A percentile compares a stretch with the other conserved stretches of the same genome.
Conservation (phyloP, 2,329 filamentous ascomycete genomes). For the Penicillium concentricum region DNA sequence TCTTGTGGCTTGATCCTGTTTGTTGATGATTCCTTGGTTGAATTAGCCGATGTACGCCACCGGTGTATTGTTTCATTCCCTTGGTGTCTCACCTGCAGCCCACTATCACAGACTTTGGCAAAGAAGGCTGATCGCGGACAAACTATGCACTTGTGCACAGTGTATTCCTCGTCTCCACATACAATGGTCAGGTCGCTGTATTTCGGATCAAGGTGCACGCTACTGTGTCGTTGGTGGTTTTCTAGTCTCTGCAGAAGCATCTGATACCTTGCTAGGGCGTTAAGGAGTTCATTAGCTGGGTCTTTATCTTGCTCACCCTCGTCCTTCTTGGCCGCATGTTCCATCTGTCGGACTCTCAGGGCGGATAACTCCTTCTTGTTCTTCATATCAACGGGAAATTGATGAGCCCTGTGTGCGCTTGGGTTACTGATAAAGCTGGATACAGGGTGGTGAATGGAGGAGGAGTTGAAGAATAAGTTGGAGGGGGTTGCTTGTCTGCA, state of each 20-base stretch:
- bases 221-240: not conserved
- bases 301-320: not conserved
- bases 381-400: not conserved
- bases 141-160: not conserved
- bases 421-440: not conserved
- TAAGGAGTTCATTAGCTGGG: not conserved
- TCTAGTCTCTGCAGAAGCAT: not conserved
- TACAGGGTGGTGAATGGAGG: no score
- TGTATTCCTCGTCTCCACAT: not conserved
- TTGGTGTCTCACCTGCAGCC: not conserved
- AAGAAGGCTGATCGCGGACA: not conserved
- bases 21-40: not conserved
- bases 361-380: not conserved
- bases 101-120: not conserved
- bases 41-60: not conserved
- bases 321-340: not conserved
- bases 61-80: not conserved
- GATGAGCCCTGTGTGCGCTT: not conserved
- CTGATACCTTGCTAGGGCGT: not conserved
- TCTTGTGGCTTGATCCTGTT: not conserved
- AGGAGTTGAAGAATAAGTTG: no score
- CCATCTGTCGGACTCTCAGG: no score
- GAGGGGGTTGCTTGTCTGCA: not conserved
- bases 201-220: not conserved
- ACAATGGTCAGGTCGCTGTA: not conserved